Evolutionary conservation across 2,329 filamentous ascomycete genomes (phyloP).

Genomic region (Thelonectria discophora): DNA sequence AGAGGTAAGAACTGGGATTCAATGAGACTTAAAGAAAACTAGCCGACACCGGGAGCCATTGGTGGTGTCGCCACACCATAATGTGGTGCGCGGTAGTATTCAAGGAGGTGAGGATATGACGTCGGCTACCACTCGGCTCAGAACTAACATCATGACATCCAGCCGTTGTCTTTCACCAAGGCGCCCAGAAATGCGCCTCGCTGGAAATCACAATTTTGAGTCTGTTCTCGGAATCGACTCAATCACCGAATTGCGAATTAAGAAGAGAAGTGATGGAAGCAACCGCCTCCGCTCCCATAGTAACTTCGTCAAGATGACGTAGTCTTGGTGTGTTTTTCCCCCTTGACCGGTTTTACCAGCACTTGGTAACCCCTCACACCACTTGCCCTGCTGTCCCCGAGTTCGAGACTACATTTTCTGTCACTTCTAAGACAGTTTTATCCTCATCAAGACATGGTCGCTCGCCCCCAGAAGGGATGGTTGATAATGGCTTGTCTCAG

Average conservation of each 20-base stretch:
- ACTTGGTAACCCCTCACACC: not conserved
- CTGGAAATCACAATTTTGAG: slow-evolving; percentile 12
- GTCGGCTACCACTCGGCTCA: slow-evolving; percentile 29
- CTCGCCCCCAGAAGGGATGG: not conserved
- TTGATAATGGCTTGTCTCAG: not conserved
- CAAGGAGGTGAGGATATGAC: slow-evolving; percentile 31
- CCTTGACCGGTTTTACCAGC: not conserved
- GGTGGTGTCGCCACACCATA: slow-evolving; percentile 29
- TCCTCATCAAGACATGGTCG: not conserved
- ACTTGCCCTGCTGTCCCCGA: not conserved
- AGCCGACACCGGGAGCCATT: slow-evolving; percentile 14
- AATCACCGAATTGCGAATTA: slow-evolving; percentile 2
- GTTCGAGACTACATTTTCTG: not conserved
- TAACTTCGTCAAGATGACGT: slow-evolving; percentile 21
- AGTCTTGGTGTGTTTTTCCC: not conserved
- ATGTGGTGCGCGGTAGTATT: slow-evolving; percentile 7
- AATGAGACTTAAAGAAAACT: not conserved
- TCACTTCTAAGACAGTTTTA: not conserved
- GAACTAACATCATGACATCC: slow-evolving; percentile 2
- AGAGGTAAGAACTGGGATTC: not conserved
- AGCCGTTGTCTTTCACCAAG: not conserved
- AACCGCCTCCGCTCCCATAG: not conserved
- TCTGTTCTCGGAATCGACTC: not conserved
- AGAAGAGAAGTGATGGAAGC: not conserved
- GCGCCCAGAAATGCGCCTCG: slow-evolving; percentile 12